Base-by-base conservation (phyloP, 805 yeast genomes). In the Lipomyces sp. region DNA sequence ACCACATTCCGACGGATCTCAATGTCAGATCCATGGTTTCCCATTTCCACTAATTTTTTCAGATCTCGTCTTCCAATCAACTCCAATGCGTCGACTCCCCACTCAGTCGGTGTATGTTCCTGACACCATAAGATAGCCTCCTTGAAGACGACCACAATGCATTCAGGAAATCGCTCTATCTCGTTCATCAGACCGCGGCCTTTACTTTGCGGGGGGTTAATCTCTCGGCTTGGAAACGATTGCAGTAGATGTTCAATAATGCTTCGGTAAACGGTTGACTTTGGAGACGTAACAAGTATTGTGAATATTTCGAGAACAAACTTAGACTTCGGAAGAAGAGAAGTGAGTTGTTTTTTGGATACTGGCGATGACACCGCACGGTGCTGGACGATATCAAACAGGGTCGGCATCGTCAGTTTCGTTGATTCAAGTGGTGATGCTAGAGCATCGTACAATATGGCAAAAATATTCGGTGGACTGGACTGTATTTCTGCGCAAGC, bases 11-110 rank as follows among this genome's bases (percentile, higher is more conserved):
- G 55, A 13, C 35, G 11, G 34, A 51, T 56, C 33, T 60, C 61
- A 4, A 39, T 55, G 11, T 56, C 63, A 6, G 55, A 55, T n/a
- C 32, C 57, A 11, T 34, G 60, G 3, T 50, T 34, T 48, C 57
- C 37, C 18, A 53, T 3, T 63, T 69, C 64, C 24, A 73, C 37
- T 51, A 63, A 61, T 48, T 74, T 78, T 39, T 80, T 78, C 55
- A 90, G 76, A 74, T 91, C 97, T 62, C 84, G 83, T 72, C 96
- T 82, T 1, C 87, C 90, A n/a, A 89, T 83, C 42, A 90, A 76
- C 15, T 84, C 84, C 29, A 89, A 78, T n/a, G 65, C 65, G 24
- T 77, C 78, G 37, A 62, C 74, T 60, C 77, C 82, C 85, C 83
- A 85, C 50, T 79, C 84, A 45, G 81, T 81, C 1, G 83, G 83